phyloP scores from a whole-genome alignment of 2,329 filamentous ascomycete species.

The Cordyceps cicadae region DNA sequence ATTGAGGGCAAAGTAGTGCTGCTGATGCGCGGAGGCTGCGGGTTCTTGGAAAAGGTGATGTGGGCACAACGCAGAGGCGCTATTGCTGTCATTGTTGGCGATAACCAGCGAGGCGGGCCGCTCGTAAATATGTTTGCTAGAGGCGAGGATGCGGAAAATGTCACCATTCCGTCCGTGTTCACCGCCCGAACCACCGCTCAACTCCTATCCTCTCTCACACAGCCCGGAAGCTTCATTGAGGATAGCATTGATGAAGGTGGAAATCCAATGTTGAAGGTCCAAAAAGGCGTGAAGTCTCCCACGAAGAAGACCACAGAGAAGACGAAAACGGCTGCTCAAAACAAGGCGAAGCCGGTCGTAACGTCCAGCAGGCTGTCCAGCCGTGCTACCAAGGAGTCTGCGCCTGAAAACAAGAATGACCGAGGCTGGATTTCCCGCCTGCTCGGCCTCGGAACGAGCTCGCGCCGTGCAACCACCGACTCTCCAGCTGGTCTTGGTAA shows the following conservation, averaged over 20 bases:
- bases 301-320: conserved; percentile 16
- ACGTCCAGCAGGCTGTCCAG: conserved; percentile 20
- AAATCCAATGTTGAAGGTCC: conserved; percentile 45
- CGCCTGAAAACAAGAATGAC: conserved; percentile 11
- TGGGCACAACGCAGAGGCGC: conserved; percentile 92
- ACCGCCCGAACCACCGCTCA: conserved; percentile 93
- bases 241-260: conserved; percentile 53
- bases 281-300: conserved; percentile 33
- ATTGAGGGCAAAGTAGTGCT: conserved; percentile 90
- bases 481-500: conserved; percentile 63
- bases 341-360: conserved; percentile 20
- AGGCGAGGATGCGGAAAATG: conserved; percentile 80
- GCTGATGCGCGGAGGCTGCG: conserved; percentile 85
- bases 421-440: conserved; percentile 38
- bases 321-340: conserved; percentile 25
- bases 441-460: conserved; percentile 28
- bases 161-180: conserved; percentile 90
- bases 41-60: conserved; percentile 93
- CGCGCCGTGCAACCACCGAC: conserved; percentile 35
- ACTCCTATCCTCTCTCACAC: conserved; percentile 78
- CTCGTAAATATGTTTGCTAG: conserved; percentile 98
- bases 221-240: conserved; percentile 56
- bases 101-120: conserved; percentile 80
- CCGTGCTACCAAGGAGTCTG: conserved; percentile 19
- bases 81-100: conserved; percentile 84